These are phyloP conservation scores for Morella rubra DNA, from an alignment of 306 rosid genomes.

Conservation along the genomic window DNA sequence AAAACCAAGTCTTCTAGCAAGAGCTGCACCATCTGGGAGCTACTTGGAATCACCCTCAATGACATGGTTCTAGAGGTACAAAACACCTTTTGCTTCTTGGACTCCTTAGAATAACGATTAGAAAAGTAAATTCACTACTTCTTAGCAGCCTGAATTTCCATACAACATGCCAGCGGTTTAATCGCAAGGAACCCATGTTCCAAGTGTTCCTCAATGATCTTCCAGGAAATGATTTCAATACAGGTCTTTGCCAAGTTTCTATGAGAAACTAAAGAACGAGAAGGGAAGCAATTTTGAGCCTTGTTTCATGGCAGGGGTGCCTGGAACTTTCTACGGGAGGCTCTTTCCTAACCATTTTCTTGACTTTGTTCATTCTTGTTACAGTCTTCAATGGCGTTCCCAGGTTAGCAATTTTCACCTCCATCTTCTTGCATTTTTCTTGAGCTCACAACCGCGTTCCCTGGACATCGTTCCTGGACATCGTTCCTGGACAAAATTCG, in stretches of 20 bases:
- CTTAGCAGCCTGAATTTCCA: no score
- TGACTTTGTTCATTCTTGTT: conserved; percentile 47
- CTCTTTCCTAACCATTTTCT: conserved; percentile 42
- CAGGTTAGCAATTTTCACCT: conserved; percentile 15
- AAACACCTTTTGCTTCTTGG: not conserved
- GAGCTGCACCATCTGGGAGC: not conserved
- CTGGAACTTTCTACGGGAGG: conserved; percentile 53
- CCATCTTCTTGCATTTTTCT: not conserved
- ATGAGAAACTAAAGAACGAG: not conserved
- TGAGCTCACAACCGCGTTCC: no score
- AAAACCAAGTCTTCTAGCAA: not conserved
- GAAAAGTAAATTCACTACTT: no score
- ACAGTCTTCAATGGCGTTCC: conserved; percentile 46
- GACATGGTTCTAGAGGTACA: conserved; percentile 1
- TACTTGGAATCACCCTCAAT: not conserved
- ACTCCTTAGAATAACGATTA: not conserved
- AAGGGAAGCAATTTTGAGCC: conserved; percentile 14
- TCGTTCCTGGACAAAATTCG: not conserved
- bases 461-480: not conserved
- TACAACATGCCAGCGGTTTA: not conserved
- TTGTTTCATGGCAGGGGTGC: conserved; percentile 44
- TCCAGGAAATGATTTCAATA: conserved; percentile 30
- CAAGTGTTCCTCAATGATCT: not conserved
- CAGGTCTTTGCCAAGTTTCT: conserved; percentile 35
- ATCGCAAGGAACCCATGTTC: not conserved